Conservation (phyloP, 2,329 filamentous ascomycete species). For the Aureobasidium mangrovei region DNA sequence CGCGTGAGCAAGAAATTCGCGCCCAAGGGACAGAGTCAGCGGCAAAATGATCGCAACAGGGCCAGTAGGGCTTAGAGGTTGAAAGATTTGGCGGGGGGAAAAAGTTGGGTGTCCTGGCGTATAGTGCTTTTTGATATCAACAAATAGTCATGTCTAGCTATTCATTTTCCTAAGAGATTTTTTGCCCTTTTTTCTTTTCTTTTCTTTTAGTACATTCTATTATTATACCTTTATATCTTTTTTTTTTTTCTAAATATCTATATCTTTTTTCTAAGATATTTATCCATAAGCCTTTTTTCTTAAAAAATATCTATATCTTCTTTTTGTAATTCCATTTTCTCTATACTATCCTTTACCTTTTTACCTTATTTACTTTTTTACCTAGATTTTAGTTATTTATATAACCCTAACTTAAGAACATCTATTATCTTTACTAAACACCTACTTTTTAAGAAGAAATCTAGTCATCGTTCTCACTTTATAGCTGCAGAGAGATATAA, state of each 20-base stretch:
- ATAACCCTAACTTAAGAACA: too few relatives aligned
- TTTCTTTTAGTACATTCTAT: not conserved
- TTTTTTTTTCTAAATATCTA: not conserved
- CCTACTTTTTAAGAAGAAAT: too few relatives aligned
- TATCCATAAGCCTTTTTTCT: too few relatives aligned
- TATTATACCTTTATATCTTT: not conserved
- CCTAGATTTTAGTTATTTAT: too few relatives aligned
- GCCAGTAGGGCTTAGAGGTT: not conserved
- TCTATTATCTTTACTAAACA: too few relatives aligned
- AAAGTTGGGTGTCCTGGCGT: not conserved
- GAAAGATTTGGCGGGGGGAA: not conserved
- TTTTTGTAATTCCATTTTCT: too few relatives aligned
- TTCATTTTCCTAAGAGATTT: not conserved
- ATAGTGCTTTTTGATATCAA: not conserved
- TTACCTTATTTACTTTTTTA: too few relatives aligned
- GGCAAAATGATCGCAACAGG: conserved; percentile 2
- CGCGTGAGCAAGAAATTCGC: conserved; percentile 5
- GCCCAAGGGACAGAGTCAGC: not conserved
- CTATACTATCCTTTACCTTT: too few relatives aligned
- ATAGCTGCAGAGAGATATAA: too few relatives aligned
- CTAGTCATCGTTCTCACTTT: too few relatives aligned
- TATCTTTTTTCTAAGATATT: not conserved
- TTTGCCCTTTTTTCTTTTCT: not conserved
- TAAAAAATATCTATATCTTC: too few relatives aligned
- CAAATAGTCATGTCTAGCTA: not conserved